Conservation (phyloP, 2,329 filamentous ascomycete genomes). For the Parastagonospora avenae region DNA sequence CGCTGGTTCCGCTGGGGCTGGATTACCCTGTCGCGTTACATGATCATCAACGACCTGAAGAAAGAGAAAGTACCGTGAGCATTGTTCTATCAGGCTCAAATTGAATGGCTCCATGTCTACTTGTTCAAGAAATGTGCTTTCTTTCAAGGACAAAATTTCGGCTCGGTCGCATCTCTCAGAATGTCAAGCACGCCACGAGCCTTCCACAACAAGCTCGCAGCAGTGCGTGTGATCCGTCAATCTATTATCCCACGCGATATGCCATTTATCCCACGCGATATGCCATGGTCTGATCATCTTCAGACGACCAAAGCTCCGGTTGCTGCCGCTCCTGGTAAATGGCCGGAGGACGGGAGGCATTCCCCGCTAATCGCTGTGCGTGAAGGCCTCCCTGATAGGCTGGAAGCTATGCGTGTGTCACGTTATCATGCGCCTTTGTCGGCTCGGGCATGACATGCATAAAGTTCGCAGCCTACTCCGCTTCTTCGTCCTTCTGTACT, state of each 20-base stretch:
- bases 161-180: too few relatives aligned
- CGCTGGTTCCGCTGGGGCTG: constrained; percentile 97
- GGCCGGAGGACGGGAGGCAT: constrained; percentile 10
- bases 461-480: constrained; percentile 6
- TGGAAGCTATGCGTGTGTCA: constrained; percentile 11
- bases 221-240: too few relatives aligned
- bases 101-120: too few relatives aligned
- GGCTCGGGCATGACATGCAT: constrained; percentile 3
- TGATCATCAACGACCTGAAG: constrained; percentile 89
- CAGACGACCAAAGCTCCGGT: too few relatives aligned
- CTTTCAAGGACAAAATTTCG: too few relatives aligned
- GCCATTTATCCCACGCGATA: too few relatives aligned
- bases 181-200: too few relatives aligned
- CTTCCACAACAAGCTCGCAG: too few relatives aligned
- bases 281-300: too few relatives aligned
- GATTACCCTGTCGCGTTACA: constrained; percentile 90
- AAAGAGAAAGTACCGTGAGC: constrained; percentile 54
- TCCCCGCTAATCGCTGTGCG: constrained; percentile 6
- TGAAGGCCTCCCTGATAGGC: constrained; percentile 7
- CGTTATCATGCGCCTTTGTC: constrained; percentile 10
- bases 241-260: too few relatives aligned
- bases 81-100: too few relatives aligned
- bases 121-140: too few relatives aligned
- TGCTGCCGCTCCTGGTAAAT: constrained; percentile 12
- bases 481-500: constrained; percentile 9